Percentiles rank a stretch among this genome's conserved stretches.
Evolutionary conservation across 805 yeast genomes (phyloP).

Genomic region (Candida michaelii): DNA sequence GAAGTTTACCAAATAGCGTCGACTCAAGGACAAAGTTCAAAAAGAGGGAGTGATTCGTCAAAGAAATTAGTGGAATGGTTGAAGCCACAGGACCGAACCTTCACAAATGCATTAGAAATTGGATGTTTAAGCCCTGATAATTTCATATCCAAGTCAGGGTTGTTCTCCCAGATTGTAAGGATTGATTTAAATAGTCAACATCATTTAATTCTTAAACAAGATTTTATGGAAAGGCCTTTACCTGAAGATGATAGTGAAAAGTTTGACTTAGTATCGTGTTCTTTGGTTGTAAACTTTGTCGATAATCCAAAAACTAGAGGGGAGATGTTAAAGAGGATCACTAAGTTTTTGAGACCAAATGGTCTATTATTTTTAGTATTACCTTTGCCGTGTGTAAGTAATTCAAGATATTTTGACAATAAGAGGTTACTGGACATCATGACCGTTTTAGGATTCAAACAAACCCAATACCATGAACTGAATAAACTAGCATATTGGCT

Average conservation of each 20-base stretch:
- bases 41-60: conserved; percentile 92
- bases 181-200: conserved; percentile 84
- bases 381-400: conserved; percentile 82
- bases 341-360: conserved; percentile 47
- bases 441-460: conserved; percentile 57
- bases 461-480: conserved; percentile 53
- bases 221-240: conserved; percentile 75
- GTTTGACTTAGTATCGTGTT: conserved; percentile 74
- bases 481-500: conserved; percentile 75
- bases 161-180: conserved; percentile 53
- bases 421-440: conserved; percentile 45
- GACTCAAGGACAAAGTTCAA: conserved; percentile 71
- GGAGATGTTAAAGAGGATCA: conserved; percentile 65
- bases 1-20: conserved; percentile 83
- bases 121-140: conserved; percentile 77
- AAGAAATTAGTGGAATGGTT: conserved; percentile 77
- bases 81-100: conserved; percentile 18
- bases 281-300: conserved; percentile 86
- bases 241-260: conserved; percentile 48
- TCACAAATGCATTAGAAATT: conserved; percentile 63
- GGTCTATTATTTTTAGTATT: conserved; percentile 56
- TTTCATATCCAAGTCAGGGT: conserved; percentile 57
- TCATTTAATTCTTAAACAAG: conserved; percentile 70
- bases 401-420: conserved; percentile 75
- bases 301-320: conserved; percentile 73